Base-by-base conservation (phyloP, 495 filamentous ascomycete species). In the Articulospora tetracladia region DNA sequence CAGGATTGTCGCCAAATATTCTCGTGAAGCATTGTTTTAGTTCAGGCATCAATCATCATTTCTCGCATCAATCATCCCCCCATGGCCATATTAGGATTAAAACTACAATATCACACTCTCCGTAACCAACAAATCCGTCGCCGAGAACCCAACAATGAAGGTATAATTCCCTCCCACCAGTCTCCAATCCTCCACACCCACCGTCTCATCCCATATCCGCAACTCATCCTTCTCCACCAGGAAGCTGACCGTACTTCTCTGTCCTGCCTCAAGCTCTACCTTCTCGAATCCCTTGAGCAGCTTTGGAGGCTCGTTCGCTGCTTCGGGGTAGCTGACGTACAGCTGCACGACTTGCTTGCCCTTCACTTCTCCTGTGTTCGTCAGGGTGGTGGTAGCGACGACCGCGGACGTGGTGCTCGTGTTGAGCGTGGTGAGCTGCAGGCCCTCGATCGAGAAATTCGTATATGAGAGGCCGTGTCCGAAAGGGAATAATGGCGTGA, bases 271-370 rank as follows among this genome's bases (percentile, higher is more conserved):
- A n/a, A n/a, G n/a, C n/a, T n/a, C n/a, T n/a, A n/a, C n/a, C n/a
- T n/a, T n/a, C n/a, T n/a, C n/a, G n/a, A n/a, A n/a, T n/a, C n/a
- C n/a, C n/a, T n/a, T n/a, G n/a, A n/a, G n/a, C n/a, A n/a, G n/a
- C n/a, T 39, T 39, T n/a, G n/a, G n/a, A 10, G 34, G 34, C n/a
- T 39, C 10, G n/a, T 85, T 80, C 8, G 85, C 76, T 8, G 58
- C 61, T 8, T 59, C 89, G 32, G 91, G 92, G 11, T 94, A 85
- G 22, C 80, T 84, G 27, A 97, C 72, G 69, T 96, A 97, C 58
- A 97, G 72, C 76, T 98, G 93, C 1, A 86, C 80, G 36, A 97
- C 83, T 69, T 95, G 93, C 30, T 91, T 88, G 39, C 91, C 93
- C 3, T 69, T 76, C 10, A 90, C 63, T 0, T 73, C 70, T 48